Conservation (phyloP, 495 filamentous ascomycete species). For the Cudoniella acicularis region DNA sequence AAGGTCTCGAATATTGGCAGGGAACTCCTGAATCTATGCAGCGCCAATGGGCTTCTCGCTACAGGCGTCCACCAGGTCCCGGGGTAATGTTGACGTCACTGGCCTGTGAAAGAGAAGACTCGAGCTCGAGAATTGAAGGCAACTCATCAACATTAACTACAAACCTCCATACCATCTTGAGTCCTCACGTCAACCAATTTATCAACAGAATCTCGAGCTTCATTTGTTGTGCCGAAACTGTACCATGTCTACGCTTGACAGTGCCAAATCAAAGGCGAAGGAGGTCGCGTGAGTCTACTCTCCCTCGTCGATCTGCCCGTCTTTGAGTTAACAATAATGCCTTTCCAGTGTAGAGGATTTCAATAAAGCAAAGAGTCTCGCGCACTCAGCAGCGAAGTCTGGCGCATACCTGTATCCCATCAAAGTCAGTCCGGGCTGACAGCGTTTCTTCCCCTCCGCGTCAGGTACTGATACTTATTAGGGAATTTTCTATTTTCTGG, state of each 20-base stretch:
- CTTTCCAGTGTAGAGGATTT: slow-evolving; percentile 56
- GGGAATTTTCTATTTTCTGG: slow-evolving; percentile 77
- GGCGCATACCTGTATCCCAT: slow-evolving; percentile 83
- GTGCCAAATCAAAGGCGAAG: slow-evolving; percentile 38
- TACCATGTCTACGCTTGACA: slow-evolving; percentile 10
- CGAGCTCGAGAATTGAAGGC: too few relatives aligned
- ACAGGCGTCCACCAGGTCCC: too few relatives aligned
- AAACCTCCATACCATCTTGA: too few relatives aligned
- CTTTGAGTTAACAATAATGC: slow-evolving; percentile 9
- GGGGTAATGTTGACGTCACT: too few relatives aligned
- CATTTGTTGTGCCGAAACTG: too few relatives aligned
- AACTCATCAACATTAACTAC: too few relatives aligned
- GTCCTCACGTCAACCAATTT: too few relatives aligned
- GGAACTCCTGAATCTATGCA: too few relatives aligned
- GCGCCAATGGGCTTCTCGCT: too few relatives aligned
- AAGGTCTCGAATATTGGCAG: too few relatives aligned
- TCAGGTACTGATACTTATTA: slow-evolving; percentile 23
- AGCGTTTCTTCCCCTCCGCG: not conserved
- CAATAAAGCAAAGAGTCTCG: slow-evolving; percentile 46
- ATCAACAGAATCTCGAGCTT: too few relatives aligned
- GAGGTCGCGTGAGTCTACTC: slow-evolving; percentile 42
- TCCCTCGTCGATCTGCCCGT: not conserved
- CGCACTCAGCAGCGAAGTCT: slow-evolving; percentile 63
- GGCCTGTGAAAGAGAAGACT: too few relatives aligned
- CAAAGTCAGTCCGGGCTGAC: slow-evolving; percentile 47